Conservation (phyloP, 305 asterid species). For the Solanum hybrid region DNA sequence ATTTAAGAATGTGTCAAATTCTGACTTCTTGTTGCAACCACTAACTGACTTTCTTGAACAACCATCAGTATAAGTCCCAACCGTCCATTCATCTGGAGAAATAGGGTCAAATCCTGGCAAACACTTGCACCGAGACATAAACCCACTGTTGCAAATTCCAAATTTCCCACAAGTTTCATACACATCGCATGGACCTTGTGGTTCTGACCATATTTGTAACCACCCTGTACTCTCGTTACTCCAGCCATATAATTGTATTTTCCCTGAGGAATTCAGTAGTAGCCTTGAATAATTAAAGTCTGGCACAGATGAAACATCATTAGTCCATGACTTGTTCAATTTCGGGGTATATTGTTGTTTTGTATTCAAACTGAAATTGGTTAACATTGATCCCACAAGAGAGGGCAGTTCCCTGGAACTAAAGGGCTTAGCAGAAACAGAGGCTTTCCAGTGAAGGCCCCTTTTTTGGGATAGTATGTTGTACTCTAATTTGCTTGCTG, state of each 20-base stretch:
- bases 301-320: no score
- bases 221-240: background rate
- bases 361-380: background rate
- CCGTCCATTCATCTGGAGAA: constrained; percentile 13
- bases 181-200: constrained; percentile 14
- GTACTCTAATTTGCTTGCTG: background rate
- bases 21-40: background rate
- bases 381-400: background rate
- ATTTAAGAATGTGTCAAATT: constrained; percentile 6
- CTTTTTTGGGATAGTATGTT: background rate
- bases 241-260: constrained; percentile 11
- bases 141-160: constrained; percentile 15
- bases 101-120: constrained; percentile 21
- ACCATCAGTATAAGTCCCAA: background rate
- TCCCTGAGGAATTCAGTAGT: constrained; percentile 21
- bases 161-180: constrained; percentile 21
- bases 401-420: background rate
- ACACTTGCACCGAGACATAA: constrained; percentile 15
- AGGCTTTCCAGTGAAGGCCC: constrained; percentile 13
- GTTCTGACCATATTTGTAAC: constrained; percentile 15
- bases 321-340: no score
- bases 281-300: constrained; percentile 3
- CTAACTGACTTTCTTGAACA: background rate
- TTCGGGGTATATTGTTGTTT: no score
- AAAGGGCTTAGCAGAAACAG: background rate